Base-by-base conservation (phyloP, 2,329 filamentous ascomycete genomes). In the Septoria linicola region DNA sequence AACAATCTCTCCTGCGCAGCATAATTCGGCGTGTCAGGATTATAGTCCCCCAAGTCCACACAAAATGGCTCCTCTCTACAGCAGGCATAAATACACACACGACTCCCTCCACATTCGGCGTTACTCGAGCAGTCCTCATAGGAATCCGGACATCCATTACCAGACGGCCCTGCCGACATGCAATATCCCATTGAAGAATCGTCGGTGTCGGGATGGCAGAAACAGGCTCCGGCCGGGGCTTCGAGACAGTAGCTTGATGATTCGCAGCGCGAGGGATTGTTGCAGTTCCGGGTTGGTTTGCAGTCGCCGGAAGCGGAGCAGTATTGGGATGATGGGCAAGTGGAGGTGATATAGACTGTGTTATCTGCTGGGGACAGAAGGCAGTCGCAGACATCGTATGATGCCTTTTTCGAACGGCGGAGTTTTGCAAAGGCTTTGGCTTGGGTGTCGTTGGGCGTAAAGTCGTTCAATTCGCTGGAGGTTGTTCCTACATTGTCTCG, bases 31-130 rank as follows among this genome's bases (percentile, higher is more conserved):
- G 35, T 19, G 19, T 42, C 43, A 11, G 49, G 43, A 13, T 45
- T 35, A 39, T 58, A 58, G 17, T 56, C 50, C 20, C 27, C 34
- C 17, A 58, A 20, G 35, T 59, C 54, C n/a, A 59, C 56, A 27
- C 56, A 59, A 35, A 59, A 59, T 23, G 56, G 50, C 40, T 59
- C 43, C 27, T 51, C 32, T 21, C 56, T 32, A 39, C 56, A 59
- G 51, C 56, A 59, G 13, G 56, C 51, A 25, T 44, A 54, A n/a
- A 59, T 54, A 35, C 56, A 59, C 1, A 59, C 56, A 20, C 32
- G 46, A 7, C 48, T 42, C n/a, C 41, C 41, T 2, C 51, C 53
- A 54, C 54, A 59, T n/a, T 59, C 56, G 7, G 23, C 8, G 21
- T 57, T 59, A 1, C 35, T 40, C 10, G 25, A n/a, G 23, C 56